Percentiles rank a stretch among this genome's conserved stretches.
These are phyloP conservation scores for Fusarium palustre DNA, from an alignment of 2,329 filamentous ascomycete genomes.

Conservation along the genomic window DNA sequence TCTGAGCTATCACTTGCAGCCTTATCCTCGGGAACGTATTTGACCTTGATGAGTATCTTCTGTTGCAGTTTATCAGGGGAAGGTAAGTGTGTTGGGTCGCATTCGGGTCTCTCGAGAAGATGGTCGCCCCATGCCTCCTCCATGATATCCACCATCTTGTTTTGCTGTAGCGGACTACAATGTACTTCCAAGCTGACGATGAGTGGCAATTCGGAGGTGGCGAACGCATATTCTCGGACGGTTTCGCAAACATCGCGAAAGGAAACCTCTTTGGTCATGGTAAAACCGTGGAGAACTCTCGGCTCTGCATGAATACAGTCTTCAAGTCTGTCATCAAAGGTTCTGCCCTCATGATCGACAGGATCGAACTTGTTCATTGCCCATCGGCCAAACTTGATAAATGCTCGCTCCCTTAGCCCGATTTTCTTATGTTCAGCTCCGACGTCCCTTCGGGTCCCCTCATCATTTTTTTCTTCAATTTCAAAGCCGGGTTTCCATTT, in stretches of 20 bases:
- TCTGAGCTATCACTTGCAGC: background rate
- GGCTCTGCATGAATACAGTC: constrained; percentile 55
- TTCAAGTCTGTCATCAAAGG: background rate
- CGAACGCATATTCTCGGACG: constrained; percentile 82
- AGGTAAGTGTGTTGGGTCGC: constrained; percentile 63
- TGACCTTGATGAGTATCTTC: constrained; percentile 88
- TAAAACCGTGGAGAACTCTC: constrained; percentile 84
- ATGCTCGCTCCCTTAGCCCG: background rate
- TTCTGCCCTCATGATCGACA: background rate
- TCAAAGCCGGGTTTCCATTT: background rate
- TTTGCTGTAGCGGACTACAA: constrained; percentile 81
- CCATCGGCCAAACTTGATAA: constrained; percentile 5
- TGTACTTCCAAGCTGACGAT: constrained; percentile 95
- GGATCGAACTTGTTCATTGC: constrained; percentile 13
- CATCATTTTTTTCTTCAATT: background rate
- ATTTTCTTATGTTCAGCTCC: background rate
- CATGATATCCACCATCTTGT: constrained; percentile 94
- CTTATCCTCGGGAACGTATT: constrained; percentile 51
- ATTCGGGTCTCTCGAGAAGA: constrained; percentile 71
- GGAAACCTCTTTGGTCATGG: constrained; percentile 81
- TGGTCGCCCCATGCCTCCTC: constrained; percentile 82
- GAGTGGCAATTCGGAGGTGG: constrained; percentile 78
- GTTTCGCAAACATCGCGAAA: constrained; percentile 88
- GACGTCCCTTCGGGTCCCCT: accelerated
- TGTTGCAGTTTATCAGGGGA: constrained; percentile 76